Evolutionary conservation across 1,284 basidiomycete species (phyloP).

Genomic region (Fomitopsis schrenkii): DNA sequence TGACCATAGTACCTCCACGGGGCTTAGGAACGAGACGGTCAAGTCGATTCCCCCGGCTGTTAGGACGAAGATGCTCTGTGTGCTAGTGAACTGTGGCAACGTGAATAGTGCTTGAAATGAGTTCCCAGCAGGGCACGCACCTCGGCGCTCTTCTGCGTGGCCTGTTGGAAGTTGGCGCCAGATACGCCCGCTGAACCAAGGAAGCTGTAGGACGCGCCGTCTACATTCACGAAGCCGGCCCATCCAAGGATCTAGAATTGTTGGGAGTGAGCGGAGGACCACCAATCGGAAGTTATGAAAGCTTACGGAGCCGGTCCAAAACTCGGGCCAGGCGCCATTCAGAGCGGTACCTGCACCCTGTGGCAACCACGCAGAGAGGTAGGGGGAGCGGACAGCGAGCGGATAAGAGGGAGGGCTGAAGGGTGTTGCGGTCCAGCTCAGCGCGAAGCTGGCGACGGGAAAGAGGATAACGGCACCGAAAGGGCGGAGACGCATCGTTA

Average conservation of each 20-base stretch:
- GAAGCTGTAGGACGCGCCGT: conserved; percentile 53
- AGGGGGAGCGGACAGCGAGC: conserved; percentile 59
- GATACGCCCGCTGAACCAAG: conserved; percentile 50
- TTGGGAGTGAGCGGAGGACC: neutral
- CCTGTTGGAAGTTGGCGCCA: conserved; percentile 39
- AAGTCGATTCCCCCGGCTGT: conserved; percentile 60
- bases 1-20: conserved; percentile 47
- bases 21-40: conserved; percentile 60
- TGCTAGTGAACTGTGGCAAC: conserved; percentile 51
- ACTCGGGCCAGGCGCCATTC: conserved; percentile 60
- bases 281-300: neutral
- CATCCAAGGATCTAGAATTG: conserved; percentile 52
- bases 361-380: conserved; percentile 61
- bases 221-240: conserved; percentile 63
- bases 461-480: conserved; percentile 1
- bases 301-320: conserved; percentile 61
- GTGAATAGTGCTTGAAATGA: neutral
- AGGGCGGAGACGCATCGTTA: neutral
- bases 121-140: conserved; percentile 25
- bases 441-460: conserved; percentile 9
- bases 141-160: conserved; percentile 51
- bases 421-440: conserved; percentile 51
- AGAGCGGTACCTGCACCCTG: conserved; percentile 50
- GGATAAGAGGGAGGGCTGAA: conserved; percentile 57
- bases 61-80: conserved; percentile 57